Percentiles rank a stretch among this genome's conserved stretches.
phyloP scores from a whole-genome alignment of 2,329 filamentous ascomycete genomes.

The Cadophora malorum region DNA sequence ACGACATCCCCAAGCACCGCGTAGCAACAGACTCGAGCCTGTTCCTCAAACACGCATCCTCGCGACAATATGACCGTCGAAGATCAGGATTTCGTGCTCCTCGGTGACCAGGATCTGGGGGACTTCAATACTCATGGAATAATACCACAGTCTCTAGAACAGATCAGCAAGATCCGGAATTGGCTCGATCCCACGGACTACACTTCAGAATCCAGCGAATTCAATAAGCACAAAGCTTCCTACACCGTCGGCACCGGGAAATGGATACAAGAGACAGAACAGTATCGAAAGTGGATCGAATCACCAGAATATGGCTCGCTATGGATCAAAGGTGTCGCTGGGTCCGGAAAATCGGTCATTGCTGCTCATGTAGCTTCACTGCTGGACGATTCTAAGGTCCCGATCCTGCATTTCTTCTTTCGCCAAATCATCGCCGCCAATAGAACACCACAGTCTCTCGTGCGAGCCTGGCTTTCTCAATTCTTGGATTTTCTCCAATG shows the following conservation, averaged over 20 bases:
- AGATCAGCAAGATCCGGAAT: slow-evolving; percentile 26
- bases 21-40: neutral
- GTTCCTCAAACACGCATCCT: neutral
- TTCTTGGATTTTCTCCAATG: slow-evolving; percentile 42
- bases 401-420: slow-evolving; percentile 49
- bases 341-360: slow-evolving; percentile 52
- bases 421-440: slow-evolving; percentile 48
- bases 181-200: slow-evolving; percentile 34
- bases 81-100: slow-evolving; percentile 24
- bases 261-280: slow-evolving; percentile 31
- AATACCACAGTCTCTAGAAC: slow-evolving; percentile 21
- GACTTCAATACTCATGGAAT: slow-evolving; percentile 25
- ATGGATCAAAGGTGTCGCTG: slow-evolving; percentile 52
- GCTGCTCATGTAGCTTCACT: slow-evolving; percentile 42
- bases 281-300: slow-evolving; percentile 35
- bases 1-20: neutral
- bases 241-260: slow-evolving; percentile 27
- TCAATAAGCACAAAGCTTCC: slow-evolving; percentile 28
- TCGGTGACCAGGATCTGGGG: slow-evolving; percentile 20
- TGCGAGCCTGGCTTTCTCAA: slow-evolving; percentile 47
- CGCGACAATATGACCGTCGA: neutral
- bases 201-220: slow-evolving; percentile 29
- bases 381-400: slow-evolving; percentile 29
- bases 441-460: slow-evolving; percentile 37
- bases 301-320: slow-evolving; percentile 48